A percentile compares a stretch with the other conserved stretches of the same genome.
phyloP scores from a whole-genome alignment of 2,329 filamentous ascomycete genomes.

The Xylaria sp. region DNA sequence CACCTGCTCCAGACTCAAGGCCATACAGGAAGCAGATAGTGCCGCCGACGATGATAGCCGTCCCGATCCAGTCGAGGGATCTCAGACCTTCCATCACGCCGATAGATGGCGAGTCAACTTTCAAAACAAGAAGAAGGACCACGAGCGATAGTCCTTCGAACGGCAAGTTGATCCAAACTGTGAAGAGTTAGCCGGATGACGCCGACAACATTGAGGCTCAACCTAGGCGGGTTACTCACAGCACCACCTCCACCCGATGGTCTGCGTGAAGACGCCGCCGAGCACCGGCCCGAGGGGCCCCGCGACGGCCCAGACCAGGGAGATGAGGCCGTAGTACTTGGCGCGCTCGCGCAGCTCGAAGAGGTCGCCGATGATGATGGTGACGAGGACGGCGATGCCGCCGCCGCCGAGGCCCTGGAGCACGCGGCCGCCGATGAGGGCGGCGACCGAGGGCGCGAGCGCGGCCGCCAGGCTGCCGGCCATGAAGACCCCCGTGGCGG shows the following conservation, averaged over 20 bases:
- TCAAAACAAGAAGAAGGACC: conserved; percentile 56
- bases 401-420: conserved; percentile 43
- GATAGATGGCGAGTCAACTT: conserved; percentile 60
- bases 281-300: conserved; percentile 55
- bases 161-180: conserved; percentile 48
- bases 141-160: conserved; percentile 48
- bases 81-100: conserved; percentile 56
- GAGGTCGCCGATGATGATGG: conserved; percentile 43
- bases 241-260: conserved; percentile 58
- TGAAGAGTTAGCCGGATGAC: neutral
- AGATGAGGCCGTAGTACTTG: conserved; percentile 57
- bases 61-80: conserved; percentile 54
- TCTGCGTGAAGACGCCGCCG: conserved; percentile 56
- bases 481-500: conserved; percentile 41
- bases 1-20: conserved; percentile 60
- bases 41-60: conserved; percentile 56
- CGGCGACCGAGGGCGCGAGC: conserved; percentile 34
- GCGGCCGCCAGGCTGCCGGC: conserved; percentile 42
- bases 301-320: conserved; percentile 59
- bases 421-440: conserved; percentile 41
- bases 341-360: conserved; percentile 40
- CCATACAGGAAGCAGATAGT: conserved; percentile 63
- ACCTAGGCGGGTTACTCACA: conserved; percentile 42
- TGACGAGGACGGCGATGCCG: conserved; percentile 41
- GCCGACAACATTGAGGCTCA: neutral